phyloP scores from a whole-genome alignment of 352 stramenopile species.

The Elongisporangium senticosum region DNA sequence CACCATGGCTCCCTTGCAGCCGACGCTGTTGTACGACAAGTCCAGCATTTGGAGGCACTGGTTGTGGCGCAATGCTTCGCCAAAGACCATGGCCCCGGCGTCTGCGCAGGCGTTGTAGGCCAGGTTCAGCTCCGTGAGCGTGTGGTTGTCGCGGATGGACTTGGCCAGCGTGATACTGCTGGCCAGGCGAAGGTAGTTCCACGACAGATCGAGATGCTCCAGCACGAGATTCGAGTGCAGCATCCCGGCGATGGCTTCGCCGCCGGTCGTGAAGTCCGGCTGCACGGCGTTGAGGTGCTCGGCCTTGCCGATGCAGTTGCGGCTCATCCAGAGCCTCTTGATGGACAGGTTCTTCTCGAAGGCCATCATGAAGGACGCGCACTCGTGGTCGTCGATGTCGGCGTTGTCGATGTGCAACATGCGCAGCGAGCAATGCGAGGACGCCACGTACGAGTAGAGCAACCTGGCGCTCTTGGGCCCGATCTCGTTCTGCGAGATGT shows the following conservation, averaged over 20 bases:
- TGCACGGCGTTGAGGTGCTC: constrained; percentile 88
- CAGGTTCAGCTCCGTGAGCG: constrained; percentile 59
- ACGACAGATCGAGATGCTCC: constrained; percentile 78
- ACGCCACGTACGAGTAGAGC: constrained; percentile 49
- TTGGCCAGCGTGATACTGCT: constrained; percentile 62
- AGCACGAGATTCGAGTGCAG: constrained; percentile 74
- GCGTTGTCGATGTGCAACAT: constrained; percentile 71
- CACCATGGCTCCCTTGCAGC: constrained; percentile 64
- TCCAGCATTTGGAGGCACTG: constrained; percentile 56
- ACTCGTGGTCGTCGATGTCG: constrained; percentile 87
- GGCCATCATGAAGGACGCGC: constrained; percentile 75
- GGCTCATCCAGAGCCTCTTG: constrained; percentile 59
- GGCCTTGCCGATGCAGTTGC: constrained; percentile 84
- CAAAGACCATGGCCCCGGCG: constrained; percentile 70
- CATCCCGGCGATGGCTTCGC: constrained; percentile 87
- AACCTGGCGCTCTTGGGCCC: constrained; percentile 52
- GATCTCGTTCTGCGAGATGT: constrained; percentile 76
- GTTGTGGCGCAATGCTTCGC: constrained; percentile 60
- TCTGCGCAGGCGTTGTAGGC: constrained; percentile 77
- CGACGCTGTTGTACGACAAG: constrained; percentile 76
- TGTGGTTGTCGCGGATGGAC: constrained; percentile 61
- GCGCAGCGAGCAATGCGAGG: constrained; percentile 49
- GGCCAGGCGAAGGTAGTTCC: constrained; percentile 85
- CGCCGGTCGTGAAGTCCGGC: constrained; percentile 76
- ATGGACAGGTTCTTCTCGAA: constrained; percentile 83